Evolutionary conservation across 2,329 filamentous ascomycete genomes (phyloP).

Genomic region (Colletotrichum sp.): DNA sequence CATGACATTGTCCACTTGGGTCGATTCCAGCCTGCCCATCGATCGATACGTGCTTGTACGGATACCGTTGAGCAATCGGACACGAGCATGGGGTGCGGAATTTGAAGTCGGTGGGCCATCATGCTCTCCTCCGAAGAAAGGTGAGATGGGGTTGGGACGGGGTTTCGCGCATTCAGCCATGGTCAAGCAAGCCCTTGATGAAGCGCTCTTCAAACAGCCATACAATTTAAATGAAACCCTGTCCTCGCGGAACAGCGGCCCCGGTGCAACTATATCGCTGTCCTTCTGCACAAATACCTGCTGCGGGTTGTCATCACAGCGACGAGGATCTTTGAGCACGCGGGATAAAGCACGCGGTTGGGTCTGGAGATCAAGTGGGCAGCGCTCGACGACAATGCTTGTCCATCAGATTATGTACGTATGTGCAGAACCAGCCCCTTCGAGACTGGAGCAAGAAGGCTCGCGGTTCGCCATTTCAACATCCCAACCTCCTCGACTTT

Average conservation of each 20-base stretch:
- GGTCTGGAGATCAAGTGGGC: neutral
- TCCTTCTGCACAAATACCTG: neutral
- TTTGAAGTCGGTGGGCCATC: neutral
- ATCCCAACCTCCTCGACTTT: neutral
- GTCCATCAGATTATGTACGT: neutral
- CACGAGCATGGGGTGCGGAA: neutral
- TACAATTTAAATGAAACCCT: constrained; percentile 6
- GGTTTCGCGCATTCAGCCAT: neutral
- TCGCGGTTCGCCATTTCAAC: neutral
- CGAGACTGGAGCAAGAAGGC: neutral
- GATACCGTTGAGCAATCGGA: neutral
- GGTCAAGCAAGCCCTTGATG: neutral
- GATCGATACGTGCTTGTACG: constrained; percentile 1
- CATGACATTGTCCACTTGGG: neutral
- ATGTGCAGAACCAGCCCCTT: neutral
- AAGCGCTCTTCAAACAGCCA: neutral
- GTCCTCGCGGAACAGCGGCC: neutral
- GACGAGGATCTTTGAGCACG: neutral
- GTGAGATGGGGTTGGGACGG: neutral
- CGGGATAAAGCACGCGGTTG: neutral
- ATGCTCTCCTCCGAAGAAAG: neutral
- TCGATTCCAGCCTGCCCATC: neutral
- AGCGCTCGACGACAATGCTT: neutral
- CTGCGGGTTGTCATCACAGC: neutral
- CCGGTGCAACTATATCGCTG: neutral